Conservation (phyloP, 2,329 filamentous ascomycete species). For the Trichophyton rubrum region DNA sequence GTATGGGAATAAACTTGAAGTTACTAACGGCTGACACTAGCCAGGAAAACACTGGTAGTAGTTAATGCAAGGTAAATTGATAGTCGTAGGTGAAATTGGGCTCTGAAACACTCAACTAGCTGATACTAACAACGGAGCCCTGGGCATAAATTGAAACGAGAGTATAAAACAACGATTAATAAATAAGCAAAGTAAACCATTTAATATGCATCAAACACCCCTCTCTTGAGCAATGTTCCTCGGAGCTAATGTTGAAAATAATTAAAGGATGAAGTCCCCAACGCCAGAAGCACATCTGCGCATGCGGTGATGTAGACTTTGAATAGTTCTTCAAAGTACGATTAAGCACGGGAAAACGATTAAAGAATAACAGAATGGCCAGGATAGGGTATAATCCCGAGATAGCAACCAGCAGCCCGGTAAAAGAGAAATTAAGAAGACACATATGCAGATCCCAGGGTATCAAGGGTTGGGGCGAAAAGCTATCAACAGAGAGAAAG, state of each 20-base stretch:
- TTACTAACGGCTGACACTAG: neutral
- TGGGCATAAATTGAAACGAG: neutral
- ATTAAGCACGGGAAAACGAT: neutral
- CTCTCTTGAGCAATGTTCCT: neutral
- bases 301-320: neutral
- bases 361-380: neutral
- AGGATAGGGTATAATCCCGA: neutral
- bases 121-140: neutral
- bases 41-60: neutral
- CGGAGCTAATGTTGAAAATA: neutral
- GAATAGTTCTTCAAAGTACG: neutral
- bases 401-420: neutral
- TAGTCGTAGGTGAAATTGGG: neutral
- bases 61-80: neutral
- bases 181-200: neutral
- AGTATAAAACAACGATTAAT: neutral
- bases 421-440: neutral
- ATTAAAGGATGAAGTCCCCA: neutral
- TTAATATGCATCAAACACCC: neutral
- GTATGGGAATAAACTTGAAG: neutral
- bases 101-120: neutral
- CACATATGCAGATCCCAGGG: slow-evolving; percentile 1
- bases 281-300: neutral
- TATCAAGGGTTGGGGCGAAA: neutral
- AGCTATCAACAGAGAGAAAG: neutral